Evolutionary conservation across 495 filamentous ascomycete species (phyloP).

Genomic region (Aspergillus saccharolyticus): DNA sequence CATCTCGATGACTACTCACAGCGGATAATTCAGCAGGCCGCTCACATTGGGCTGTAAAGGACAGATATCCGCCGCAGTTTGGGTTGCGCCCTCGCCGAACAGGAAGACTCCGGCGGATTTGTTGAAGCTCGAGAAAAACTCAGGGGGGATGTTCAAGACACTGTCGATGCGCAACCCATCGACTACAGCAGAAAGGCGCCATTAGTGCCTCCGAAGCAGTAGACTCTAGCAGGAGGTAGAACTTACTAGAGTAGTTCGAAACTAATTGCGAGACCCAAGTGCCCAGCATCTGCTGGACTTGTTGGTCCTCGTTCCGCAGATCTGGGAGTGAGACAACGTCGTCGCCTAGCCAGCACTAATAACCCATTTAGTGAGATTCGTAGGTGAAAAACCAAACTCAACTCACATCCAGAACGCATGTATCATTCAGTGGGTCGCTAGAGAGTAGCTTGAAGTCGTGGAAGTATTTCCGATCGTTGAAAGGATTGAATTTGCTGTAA

Average conservation of each 20-base stretch:
- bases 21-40: neutral
- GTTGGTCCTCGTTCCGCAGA: neutral
- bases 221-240: neutral
- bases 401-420: conserved; percentile 3
- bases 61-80: neutral
- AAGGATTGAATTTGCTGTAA: conserved; percentile 3
- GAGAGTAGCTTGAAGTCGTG: conserved; percentile 2
- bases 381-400: neutral
- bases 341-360: conserved; percentile 4
- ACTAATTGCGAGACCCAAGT: neutral
- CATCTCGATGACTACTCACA: too few species aligned
- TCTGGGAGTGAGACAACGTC: neutral
- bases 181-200: neutral
- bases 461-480: conserved; percentile 2
- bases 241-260: conserved; percentile 1
- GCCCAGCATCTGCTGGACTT: conserved; percentile 4
- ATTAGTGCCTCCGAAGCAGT: neutral
- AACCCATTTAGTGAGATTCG: neutral
- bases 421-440: neutral
- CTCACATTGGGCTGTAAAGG: neutral
- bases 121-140: conserved; percentile 1
- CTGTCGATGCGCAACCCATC: conserved; percentile 3
- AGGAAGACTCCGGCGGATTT: neutral
- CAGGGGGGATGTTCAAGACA: neutral
- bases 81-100: neutral